Evolutionary conservation across 2,329 filamentous ascomycete species (phyloP), one percentile per base, ranked within the genome.

Genomic region (Gnomoniopsis sp.): DNA sequence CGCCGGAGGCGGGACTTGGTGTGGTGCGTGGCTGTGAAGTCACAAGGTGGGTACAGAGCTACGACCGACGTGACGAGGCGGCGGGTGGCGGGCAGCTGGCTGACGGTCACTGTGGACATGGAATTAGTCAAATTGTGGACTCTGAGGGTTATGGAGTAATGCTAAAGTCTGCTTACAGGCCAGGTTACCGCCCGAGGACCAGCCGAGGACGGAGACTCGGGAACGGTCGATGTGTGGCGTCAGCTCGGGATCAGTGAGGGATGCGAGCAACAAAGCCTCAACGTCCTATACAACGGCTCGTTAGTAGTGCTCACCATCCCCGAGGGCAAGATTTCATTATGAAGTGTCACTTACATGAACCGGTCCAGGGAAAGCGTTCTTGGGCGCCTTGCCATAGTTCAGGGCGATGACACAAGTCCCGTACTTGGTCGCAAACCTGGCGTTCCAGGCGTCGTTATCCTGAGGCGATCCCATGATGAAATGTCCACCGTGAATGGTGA

Each of bases 401-500:
- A 58, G n/a, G 6, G 55, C 55, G n/a, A 58, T 38, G 22, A 58
- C 55, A 10, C 41, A 36, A 11, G 49, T 26, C 12, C 43, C 41
- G n/a, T 48, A 58, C 44, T 51, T 44, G 19, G 49, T 58, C 14
- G 55, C 49, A 19, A 58, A 58, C 12, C 49, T 53, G 12, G 55
- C 55, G 15, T 58, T 58, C 55, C 55, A 58, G 21, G 55, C 49
- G 12, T 58, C 55, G 10, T 58, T 58, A 22, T 58, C 55, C n/a
- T 53, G 41, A 17, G 55, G 55, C 33, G 55, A 33, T 3, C 55
- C 55, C 55, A 58, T 58, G 49, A 58, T 58, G 15, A 58, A 58
- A 8, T 51, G 49, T 3, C 55, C 55, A 8, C 55, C 55, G 23
- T 58, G 55, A 23, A 58, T 58, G 2, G 55, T 58, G 49, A 58